Evolutionary conservation across 139 green algal species (phyloP).

Genomic region (Chlorella vulgaris): DNA sequence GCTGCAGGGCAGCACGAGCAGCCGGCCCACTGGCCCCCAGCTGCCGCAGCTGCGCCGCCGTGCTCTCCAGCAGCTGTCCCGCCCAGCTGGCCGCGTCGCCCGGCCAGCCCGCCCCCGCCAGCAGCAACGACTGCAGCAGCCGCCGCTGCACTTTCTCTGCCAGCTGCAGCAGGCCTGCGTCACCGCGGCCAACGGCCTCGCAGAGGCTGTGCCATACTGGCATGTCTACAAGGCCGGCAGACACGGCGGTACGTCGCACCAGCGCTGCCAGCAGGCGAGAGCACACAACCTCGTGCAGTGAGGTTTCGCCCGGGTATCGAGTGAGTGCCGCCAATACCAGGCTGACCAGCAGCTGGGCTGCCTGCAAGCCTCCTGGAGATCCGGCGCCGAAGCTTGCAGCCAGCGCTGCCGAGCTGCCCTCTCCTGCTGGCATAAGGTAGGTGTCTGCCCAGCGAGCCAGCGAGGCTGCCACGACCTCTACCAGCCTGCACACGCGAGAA

Average conservation of each 20-base stretch:
- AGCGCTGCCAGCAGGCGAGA: constrained; percentile 62
- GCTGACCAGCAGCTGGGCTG: constrained; percentile 52
- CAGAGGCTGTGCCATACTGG: constrained; percentile 60
- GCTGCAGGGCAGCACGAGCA: constrained; percentile 29
- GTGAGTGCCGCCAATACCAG: constrained; percentile 47
- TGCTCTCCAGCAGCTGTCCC: constrained; percentile 16
- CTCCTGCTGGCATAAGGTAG: constrained; percentile 81
- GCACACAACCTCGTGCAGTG: constrained; percentile 48
- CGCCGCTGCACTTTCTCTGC: constrained; percentile 27
- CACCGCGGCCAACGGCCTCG: constrained; percentile 39
- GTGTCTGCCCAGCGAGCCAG: constrained; percentile 84
- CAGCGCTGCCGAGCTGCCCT: constrained; percentile 19
- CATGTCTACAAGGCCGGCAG: constrained; percentile 46
- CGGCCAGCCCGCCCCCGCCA: constrained; percentile 8
- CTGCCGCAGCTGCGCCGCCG: constrained; percentile 22
- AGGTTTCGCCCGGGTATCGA: constrained; percentile 35
- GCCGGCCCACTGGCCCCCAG: constrained; percentile 15
- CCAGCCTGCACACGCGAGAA: constrained; percentile 55
- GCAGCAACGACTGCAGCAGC: constrained; percentile 38
- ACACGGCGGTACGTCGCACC: constrained; percentile 50
- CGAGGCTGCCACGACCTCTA: constrained; percentile 72
- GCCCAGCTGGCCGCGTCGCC: constrained; percentile 17
- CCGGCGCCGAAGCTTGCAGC: constrained; percentile 27
- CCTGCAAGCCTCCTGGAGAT: neutral
- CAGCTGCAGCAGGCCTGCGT: constrained; percentile 20